Conservation (phyloP, 306 rosid species). For the Cicer judaicum region DNA sequence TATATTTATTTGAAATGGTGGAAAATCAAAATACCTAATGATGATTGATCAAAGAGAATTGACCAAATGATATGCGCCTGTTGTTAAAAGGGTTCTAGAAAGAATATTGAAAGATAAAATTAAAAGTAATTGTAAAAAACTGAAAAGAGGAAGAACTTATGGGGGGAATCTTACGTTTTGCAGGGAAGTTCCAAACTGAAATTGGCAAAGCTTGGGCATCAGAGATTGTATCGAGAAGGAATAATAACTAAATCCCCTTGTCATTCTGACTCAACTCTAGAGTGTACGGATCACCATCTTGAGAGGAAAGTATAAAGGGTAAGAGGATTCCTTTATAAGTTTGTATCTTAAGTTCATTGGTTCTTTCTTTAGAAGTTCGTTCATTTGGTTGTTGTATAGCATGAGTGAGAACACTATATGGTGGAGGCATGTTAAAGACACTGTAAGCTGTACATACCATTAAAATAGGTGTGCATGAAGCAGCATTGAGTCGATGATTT, state of each 20-base stretch:
- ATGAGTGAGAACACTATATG: neutral
- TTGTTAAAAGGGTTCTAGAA: neutral
- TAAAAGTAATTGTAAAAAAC: neutral
- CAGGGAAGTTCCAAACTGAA: conserved; percentile 93
- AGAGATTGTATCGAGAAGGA: conserved; percentile 76
- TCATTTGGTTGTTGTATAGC: neutral
- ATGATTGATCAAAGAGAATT: neutral
- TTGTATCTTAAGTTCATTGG: neutral
- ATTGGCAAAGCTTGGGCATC: conserved; percentile 88
- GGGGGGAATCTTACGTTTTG: conserved; percentile 9
- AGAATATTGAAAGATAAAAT: neutral
- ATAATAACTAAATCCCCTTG: conserved; percentile 11
- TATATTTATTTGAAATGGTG: neutral
- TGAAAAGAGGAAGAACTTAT: neutral
- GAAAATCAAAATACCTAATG: neutral
- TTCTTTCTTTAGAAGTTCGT: too few species aligned
- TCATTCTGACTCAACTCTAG: neutral
- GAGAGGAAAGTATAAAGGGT: neutral
- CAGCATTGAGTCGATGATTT: conserved; percentile 8
- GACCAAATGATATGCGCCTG: neutral
- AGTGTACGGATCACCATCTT: neutral
- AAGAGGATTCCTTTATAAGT: neutral
- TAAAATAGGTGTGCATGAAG: conserved; percentile 32
- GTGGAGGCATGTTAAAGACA: conserved; percentile 5
- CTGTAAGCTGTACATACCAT: conserved; percentile 8